Conservation (phyloP, 345 rosid species). For the Eucalyptus sp. region DNA sequence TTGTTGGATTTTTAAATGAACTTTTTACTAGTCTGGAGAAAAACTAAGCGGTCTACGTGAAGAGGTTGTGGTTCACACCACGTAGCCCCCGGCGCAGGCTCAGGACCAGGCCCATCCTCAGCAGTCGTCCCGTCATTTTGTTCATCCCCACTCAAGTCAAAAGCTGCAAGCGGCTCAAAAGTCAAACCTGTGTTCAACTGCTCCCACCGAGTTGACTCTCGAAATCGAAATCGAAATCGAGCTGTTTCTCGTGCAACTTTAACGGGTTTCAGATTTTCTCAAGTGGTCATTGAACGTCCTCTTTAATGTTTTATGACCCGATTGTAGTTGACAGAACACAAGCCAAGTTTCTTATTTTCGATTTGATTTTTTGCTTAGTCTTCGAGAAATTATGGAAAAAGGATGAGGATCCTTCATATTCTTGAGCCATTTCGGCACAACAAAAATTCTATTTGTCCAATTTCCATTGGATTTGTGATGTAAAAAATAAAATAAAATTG, state of each 20-base stretch:
- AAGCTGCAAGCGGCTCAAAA: neutral
- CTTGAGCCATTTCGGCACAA: neutral
- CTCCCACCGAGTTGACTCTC: neutral
- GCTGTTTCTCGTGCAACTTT: neutral
- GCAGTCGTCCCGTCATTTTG: neutral
- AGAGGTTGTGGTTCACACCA: neutral
- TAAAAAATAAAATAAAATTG: neutral
- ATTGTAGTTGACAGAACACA: neutral
- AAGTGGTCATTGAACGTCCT: neutral
- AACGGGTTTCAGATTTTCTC: neutral
- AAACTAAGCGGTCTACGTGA: neutral
- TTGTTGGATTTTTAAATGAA: neutral
- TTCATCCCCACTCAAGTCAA: neutral
- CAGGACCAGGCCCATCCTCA: neutral
- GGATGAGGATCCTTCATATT: too few species aligned
- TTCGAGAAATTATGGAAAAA: neutral
- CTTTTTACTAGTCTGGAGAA: neutral
- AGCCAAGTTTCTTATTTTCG: too few species aligned
- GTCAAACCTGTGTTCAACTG: neutral
- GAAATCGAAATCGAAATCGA: neutral
- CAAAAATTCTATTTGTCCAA: neutral
- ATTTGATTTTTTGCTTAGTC: neutral
- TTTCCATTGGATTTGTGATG: neutral
- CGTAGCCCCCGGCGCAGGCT: neutral
- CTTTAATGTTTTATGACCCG: neutral